A percentile compares a stretch with the other conserved stretches of the same genome.
These are phyloP conservation scores for Phaeosphaeriaceae sp. DNA, from an alignment of 2,329 filamentous ascomycete species.

Conservation along the genomic window DNA sequence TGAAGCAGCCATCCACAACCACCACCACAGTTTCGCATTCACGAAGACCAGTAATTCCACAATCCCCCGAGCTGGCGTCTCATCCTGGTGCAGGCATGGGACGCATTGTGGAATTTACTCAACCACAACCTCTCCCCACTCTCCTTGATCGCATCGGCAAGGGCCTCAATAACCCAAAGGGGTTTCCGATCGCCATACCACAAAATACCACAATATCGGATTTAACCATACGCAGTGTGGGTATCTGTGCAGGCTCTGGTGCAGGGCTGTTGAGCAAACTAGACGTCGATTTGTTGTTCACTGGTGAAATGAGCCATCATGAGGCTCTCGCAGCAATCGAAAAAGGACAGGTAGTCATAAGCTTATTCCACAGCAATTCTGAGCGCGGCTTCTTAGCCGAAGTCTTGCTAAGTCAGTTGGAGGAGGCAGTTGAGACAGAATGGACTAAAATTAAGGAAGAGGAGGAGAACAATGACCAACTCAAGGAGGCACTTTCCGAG, in stretches of 20 bases:
- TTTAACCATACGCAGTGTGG: constrained; percentile 71
- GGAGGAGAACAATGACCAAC: constrained; percentile 46
- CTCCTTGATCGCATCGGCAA: constrained; percentile 68
- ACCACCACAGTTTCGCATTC: constrained; percentile 50
- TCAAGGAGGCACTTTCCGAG: constrained; percentile 59
- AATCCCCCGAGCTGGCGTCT: constrained; percentile 48
- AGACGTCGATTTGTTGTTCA: constrained; percentile 81
- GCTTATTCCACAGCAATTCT: constrained; percentile 90
- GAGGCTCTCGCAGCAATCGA: constrained; percentile 87
- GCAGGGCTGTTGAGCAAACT: constrained; percentile 74
- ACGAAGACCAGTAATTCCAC: constrained; percentile 60
- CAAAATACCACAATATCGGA: constrained; percentile 62
- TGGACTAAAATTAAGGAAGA: constrained; percentile 59
- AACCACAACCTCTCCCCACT: constrained; percentile 59
- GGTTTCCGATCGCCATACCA: constrained; percentile 68
- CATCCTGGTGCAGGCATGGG: constrained; percentile 64
- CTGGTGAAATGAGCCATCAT: constrained; percentile 92
- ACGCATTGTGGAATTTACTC: constrained; percentile 62
- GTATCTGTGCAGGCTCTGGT: constrained; percentile 89
- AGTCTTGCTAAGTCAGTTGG: constrained; percentile 71
- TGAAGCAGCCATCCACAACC: constrained; percentile 23
- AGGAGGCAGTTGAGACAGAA: constrained; percentile 62
- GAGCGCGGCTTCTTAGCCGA: constrained; percentile 81
- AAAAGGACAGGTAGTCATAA: constrained; percentile 80
- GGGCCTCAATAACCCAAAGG: constrained; percentile 70